These are phyloP conservation scores for Tylopilus plumbeoviolaceoides DNA, from an alignment of 768 basidiomycete species.

Conservation along the genomic window DNA sequence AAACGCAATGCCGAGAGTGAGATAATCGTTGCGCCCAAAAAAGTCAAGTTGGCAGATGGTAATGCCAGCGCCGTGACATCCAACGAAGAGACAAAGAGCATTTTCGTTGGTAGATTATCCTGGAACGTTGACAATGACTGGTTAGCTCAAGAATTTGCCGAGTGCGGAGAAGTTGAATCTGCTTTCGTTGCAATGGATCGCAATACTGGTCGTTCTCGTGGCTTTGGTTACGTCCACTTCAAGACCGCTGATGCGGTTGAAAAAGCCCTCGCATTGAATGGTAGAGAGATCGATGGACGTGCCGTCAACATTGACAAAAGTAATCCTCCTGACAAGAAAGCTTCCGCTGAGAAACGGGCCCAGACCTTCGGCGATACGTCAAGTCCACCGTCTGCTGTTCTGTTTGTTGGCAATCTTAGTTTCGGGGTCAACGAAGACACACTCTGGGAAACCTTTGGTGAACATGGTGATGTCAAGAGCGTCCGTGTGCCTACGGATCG, in stretches of 20 bases:
- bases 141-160: conserved; percentile 85
- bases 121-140: conserved; percentile 98
- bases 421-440: conserved; percentile 77
- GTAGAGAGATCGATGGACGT: conserved; percentile 90
- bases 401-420: conserved; percentile 91
- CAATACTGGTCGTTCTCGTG: conserved; percentile 75
- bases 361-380: conserved; percentile 71
- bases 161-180: conserved; percentile 84
- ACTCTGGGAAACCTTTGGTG: conserved; percentile 87
- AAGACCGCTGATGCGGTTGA: conserved; percentile 65
- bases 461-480: conserved; percentile 78
- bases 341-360: conserved; percentile 64
- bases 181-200: conserved; percentile 87
- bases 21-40: conserved; percentile 63
- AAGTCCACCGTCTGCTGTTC: conserved; percentile 62
- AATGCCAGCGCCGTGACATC: conserved; percentile 33
- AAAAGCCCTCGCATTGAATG: conserved; percentile 76
- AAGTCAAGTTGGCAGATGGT: conserved; percentile 69
- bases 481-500: conserved; percentile 91
- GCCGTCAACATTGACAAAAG: conserved; percentile 82
- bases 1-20: conserved; percentile 83
- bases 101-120: conserved; percentile 91
- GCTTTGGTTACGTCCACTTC: conserved; percentile 84
- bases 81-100: conserved; percentile 53
- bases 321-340: conserved; percentile 52